phyloP scores from a whole-genome alignment of 768 basidiomycete genomes.

The Dendrothele bispora region DNA sequence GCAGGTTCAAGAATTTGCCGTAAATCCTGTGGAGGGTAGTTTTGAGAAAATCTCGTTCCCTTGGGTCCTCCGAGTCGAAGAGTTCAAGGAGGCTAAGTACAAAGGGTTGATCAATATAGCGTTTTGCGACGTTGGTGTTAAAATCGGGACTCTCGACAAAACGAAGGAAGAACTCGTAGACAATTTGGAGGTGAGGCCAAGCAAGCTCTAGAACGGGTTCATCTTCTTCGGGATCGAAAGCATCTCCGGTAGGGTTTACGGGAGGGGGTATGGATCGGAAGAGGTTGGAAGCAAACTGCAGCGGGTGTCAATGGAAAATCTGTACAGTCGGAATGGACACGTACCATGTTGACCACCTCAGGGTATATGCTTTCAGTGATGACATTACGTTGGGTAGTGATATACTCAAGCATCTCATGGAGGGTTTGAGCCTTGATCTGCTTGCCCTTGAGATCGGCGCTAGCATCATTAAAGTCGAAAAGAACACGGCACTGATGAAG shows the following conservation, averaged over 20 bases:
- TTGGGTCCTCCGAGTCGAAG: constrained; percentile 97
- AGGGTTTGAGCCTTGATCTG: constrained; percentile 98
- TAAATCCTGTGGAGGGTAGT: constrained; percentile 99
- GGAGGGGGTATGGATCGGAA: constrained; percentile 99
- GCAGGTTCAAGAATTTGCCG: constrained; percentile 98
- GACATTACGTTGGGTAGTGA: constrained; percentile 93
- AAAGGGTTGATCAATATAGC: constrained; percentile 94
- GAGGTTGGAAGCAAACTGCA: constrained; percentile 93
- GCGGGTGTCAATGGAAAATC: constrained; percentile 5
- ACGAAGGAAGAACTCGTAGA: constrained; percentile 99
- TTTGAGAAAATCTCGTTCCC: constrained; percentile 99
- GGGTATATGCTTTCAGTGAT: constrained; percentile 98
- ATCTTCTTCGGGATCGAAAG: constrained; percentile 99
- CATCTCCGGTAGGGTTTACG: constrained; percentile 97
- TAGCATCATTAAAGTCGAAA: constrained; percentile 99
- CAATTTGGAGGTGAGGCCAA: constrained; percentile 99
- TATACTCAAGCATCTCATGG: constrained; percentile 98
- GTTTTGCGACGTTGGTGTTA: constrained; percentile 96
- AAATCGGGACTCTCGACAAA: constrained; percentile 98
- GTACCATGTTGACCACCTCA: constrained; percentile 96
- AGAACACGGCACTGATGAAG: constrained; percentile 94
- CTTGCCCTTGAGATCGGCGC: constrained; percentile 93
- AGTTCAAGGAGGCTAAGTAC: constrained; percentile 96
- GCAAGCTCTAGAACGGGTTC: constrained; percentile 98
- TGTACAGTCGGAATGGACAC: constrained; percentile 25